A percentile compares a stretch with the other conserved stretches of the same genome.
Conservation (phyloP, 768 basidiomycete species). For the Dioszegia crocea region DNA sequence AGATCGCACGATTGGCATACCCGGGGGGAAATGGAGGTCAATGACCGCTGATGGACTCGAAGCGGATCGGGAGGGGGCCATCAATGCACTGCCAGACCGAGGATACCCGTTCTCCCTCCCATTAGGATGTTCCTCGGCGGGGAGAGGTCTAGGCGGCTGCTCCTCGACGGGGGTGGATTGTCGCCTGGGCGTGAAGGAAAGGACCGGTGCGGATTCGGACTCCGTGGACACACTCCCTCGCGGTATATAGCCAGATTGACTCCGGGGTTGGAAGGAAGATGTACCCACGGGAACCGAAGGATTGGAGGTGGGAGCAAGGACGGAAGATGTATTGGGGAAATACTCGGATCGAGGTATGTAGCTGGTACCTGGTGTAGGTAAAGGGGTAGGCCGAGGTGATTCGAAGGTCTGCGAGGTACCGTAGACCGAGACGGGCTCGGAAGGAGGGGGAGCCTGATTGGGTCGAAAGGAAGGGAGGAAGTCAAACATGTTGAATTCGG, state of each 20-base stretch:
- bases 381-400: slow-evolving; percentile 5
- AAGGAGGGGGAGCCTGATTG: not conserved
- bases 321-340: slow-evolving; percentile 18
- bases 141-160: not conserved
- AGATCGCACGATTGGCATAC: not conserved
- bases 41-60: not conserved
- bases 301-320: not conserved
- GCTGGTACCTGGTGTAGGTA: not conserved
- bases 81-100: not conserved
- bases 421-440: not conserved
- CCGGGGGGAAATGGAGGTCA: not conserved
- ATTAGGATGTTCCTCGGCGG: not conserved
- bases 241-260: slow-evolving; percentile 5
- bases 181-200: not conserved
- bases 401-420: not conserved
- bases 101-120: not conserved
- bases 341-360: slow-evolving; percentile 26
- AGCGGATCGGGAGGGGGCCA: not conserved
- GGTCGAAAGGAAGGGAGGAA: slow-evolving; percentile 6
- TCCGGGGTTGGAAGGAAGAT: slow-evolving; percentile 4
- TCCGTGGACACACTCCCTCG: slow-evolving; percentile 4
- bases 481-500: slow-evolving; percentile 5
- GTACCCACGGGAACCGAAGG: not conserved
- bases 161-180: not conserved
- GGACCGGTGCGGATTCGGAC: not conserved